A percentile compares a stretch with the other conserved stretches of the same genome.
Conservation (phyloP, 2,329 filamentous ascomycete species). For the Zopfia rhizophila region DNA sequence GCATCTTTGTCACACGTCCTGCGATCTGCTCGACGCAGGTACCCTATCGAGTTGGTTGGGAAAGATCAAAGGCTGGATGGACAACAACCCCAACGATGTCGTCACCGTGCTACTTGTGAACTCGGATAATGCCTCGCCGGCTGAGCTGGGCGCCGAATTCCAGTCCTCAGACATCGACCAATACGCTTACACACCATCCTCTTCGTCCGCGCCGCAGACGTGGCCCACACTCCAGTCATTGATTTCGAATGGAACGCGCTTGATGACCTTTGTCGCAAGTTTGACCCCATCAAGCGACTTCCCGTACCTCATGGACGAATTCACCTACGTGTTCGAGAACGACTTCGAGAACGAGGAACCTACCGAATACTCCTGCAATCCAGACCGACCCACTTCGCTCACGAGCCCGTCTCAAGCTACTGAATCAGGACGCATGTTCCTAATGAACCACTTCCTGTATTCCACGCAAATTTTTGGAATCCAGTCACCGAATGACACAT, state of each 20-base stretch:
- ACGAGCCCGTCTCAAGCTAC: conserved; percentile 61
- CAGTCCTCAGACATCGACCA: conserved; percentile 64
- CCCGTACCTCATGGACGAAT: conserved; percentile 72
- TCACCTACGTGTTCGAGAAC: conserved; percentile 77
- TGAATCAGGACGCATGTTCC: conserved; percentile 69
- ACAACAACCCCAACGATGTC: conserved; percentile 76
- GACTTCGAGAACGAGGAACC: conserved; percentile 71
- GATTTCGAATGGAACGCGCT: conserved; percentile 71
- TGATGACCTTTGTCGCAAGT: conserved; percentile 76
- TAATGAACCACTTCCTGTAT: conserved; percentile 86
- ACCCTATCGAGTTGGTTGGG: conserved; percentile 71
- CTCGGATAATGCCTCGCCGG: conserved; percentile 67
- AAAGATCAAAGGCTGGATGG: conserved; percentile 75
- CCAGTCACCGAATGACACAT: conserved; percentile 57
- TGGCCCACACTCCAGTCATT: conserved; percentile 80
- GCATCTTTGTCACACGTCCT: conserved; percentile 76
- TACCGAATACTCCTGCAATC: conserved; percentile 75
- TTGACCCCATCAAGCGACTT: conserved; percentile 46
- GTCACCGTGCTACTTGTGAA: conserved; percentile 80
- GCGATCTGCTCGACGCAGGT: conserved; percentile 75
- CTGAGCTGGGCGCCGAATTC: conserved; percentile 63
- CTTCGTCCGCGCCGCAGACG: conserved; percentile 60
- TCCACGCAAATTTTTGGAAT: conserved; percentile 57
- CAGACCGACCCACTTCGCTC: conserved; percentile 71
- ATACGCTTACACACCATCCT: conserved; percentile 63